Base-by-base conservation (phyloP, 2,329 filamentous ascomycete species). In the Trichoderma harzianum region DNA sequence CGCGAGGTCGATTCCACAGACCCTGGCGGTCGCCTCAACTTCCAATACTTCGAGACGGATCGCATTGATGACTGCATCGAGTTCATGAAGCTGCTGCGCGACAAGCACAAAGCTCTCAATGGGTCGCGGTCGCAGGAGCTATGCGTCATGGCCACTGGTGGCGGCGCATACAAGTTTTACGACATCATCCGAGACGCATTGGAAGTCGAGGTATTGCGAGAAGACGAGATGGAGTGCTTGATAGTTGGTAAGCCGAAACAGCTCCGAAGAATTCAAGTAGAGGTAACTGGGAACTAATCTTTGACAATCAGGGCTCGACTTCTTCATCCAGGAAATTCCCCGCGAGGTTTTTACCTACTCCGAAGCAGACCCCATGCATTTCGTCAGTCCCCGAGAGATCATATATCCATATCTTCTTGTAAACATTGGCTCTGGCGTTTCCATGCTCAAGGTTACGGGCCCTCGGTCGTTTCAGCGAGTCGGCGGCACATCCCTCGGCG, bases 171-270 rank as follows among this genome's bases (percentile, higher is more conserved):
- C 86, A 98, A 98, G 81, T 99, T 93, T 83, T 98, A 98, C 81
- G 94, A 98, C 80, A 91, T 90, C 81, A 94, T 99, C 76, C 91
- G 90, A 78, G 89, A 95, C 74, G 90, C 91, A 5, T 84, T 99
- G 65, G 93, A 93, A 16, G 93, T 97, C 2, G 92, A 98, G 79
- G 94, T 99, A 24, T 85, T 95, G 77, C 87, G 94, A 57, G 96
- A 98, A 82, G 96, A 99, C 78, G 96, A 99, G 83, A 99, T 99
- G 96, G 94, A 97, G 81, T 99, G 96, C 79, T 84, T 99, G 72
- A 99, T 99, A 74, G 96, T 96, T 78, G 94, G 93, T 94, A 81
- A 75, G 85, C 8, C 7, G 28, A 26, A 51, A 60, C 2, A 24
- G 21, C 21, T 14, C 47, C 11, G n/a, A 24, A 51, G 3, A 53